These are phyloP conservation scores for Physcia stellaris DNA, from an alignment of 495 filamentous ascomycete species.

Conservation along the genomic window DNA sequence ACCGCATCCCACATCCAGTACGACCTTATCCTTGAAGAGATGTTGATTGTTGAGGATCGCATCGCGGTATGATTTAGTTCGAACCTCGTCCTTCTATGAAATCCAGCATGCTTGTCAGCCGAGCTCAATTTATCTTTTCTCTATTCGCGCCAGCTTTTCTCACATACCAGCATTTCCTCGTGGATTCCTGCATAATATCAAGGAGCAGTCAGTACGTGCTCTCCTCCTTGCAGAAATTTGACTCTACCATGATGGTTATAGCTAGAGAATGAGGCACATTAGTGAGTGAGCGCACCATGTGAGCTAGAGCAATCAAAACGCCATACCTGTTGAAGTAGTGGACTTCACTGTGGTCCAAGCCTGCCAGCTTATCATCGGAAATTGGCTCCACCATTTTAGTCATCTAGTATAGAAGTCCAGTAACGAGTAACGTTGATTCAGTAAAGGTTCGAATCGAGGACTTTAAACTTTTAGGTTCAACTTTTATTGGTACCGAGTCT, in stretches of 20 bases:
- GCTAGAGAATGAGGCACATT: conserved; percentile 40
- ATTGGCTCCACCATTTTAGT: background rate
- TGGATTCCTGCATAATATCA: conserved; percentile 57
- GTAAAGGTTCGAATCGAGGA: too few relatives aligned
- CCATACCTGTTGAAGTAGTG: conserved; percentile 93
- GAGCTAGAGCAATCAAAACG: conserved; percentile 8
- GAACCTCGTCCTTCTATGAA: conserved; percentile 88
- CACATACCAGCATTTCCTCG: conserved; percentile 92
- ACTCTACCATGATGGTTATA: conserved; percentile 89
- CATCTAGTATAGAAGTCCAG: too few relatives aligned
- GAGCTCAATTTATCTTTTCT: too few relatives aligned
- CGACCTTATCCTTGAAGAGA: conserved; percentile 94
- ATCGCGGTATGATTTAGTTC: conserved; percentile 89
- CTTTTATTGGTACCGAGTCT: too few relatives aligned
- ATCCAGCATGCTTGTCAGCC: conserved; percentile 11
- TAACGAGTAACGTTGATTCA: too few relatives aligned
- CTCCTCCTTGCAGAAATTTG: conserved; percentile 4
- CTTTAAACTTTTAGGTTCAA: too few relatives aligned
- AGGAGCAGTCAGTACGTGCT: conserved; percentile 13
- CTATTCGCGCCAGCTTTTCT: too few relatives aligned
- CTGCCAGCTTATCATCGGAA: conserved; percentile 31
- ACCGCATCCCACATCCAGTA: conserved; percentile 95
- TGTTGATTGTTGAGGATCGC: conserved; percentile 91
- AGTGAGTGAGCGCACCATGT: conserved; percentile 15
- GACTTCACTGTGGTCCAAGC: conserved; percentile 76